These are phyloP conservation scores for Lasiosphaeria hispida DNA, from an alignment of 495 filamentous ascomycete genomes.

Conservation along the genomic window DNA sequence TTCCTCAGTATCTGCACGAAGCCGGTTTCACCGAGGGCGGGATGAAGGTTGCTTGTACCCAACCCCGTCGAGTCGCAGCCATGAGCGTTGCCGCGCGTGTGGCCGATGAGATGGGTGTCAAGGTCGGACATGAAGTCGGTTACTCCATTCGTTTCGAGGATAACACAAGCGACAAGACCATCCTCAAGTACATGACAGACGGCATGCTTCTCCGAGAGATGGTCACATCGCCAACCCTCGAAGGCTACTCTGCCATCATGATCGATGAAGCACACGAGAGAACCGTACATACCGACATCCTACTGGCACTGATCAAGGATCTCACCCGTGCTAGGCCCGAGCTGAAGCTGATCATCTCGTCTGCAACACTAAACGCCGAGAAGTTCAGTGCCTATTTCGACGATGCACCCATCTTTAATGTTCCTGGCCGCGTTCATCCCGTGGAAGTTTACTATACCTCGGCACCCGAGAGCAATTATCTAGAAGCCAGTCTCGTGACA, in stretches of 20 bases:
- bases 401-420: constrained; percentile 92
- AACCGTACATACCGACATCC: constrained; percentile 86
- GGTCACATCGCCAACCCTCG: constrained; percentile 81
- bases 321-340: constrained; percentile 82
- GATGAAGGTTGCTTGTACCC: constrained; percentile 70
- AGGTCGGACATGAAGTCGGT: constrained; percentile 87
- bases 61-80: constrained; percentile 93
- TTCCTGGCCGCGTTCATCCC: constrained; percentile 85
- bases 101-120: constrained; percentile 89
- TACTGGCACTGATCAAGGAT: constrained; percentile 89
- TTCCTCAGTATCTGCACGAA: constrained; percentile 86
- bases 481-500: constrained; percentile 87
- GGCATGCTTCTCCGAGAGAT: constrained; percentile 94
- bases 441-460: constrained; percentile 92
- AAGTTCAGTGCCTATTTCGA: constrained; percentile 94
- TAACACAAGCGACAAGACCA: constrained; percentile 86
- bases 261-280: constrained; percentile 98
- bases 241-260: constrained; percentile 87
- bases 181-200: constrained; percentile 97
- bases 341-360: constrained; percentile 88
- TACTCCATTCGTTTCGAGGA: constrained; percentile 97
- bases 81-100: constrained; percentile 96
- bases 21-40: constrained; percentile 84
- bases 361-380: constrained; percentile 91
- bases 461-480: constrained; percentile 91